phyloP scores from a whole-genome alignment of 2,329 filamentous ascomycete species.

The Mycocentrospora acerina region DNA sequence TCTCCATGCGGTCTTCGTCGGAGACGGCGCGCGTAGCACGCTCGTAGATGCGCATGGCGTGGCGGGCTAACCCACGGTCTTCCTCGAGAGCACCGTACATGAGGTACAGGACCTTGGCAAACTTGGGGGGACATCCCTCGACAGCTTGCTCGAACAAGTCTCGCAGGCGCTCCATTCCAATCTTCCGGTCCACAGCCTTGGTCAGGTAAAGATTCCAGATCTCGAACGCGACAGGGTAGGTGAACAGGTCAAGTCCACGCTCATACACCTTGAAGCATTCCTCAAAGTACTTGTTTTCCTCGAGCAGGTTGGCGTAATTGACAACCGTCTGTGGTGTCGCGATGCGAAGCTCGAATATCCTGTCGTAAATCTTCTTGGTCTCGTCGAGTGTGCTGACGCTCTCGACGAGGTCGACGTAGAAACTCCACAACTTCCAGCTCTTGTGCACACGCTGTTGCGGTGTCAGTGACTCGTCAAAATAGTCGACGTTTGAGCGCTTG shows the following conservation, averaged over 20 bases:
- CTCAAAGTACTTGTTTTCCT: conserved; percentile 93
- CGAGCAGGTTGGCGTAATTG: conserved; percentile 94
- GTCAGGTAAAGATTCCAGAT: conserved; percentile 98
- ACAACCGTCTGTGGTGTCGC: conserved; percentile 97
- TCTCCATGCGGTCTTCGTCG: conserved; percentile 90
- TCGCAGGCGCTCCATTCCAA: conserved; percentile 88
- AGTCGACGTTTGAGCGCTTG: conserved; percentile 97
- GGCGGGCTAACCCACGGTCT: conserved; percentile 87
- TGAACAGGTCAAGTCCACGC: conserved; percentile 95
- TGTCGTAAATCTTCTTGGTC: conserved; percentile 90
- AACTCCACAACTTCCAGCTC: conserved; percentile 99
- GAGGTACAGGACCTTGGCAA: conserved; percentile 91
- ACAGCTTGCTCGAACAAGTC: conserved; percentile 97
- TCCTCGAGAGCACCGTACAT: conserved; percentile 99
- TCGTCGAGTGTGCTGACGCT: conserved; percentile 89
- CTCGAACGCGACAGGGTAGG: conserved; percentile 96
- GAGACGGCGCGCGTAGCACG: conserved; percentile 91
- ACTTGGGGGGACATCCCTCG: conserved; percentile 90
- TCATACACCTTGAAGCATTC: conserved; percentile 98
- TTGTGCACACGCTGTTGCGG: conserved; percentile 98
- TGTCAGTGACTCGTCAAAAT: conserved; percentile 91
- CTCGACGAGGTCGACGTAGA: conserved; percentile 97
- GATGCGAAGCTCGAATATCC: conserved; percentile 97
- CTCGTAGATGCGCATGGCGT: conserved; percentile 99
- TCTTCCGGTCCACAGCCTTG: conserved; percentile 94